Base-by-base conservation (phyloP, 768 basidiomycete species). In the Serpula lacrymans region DNA sequence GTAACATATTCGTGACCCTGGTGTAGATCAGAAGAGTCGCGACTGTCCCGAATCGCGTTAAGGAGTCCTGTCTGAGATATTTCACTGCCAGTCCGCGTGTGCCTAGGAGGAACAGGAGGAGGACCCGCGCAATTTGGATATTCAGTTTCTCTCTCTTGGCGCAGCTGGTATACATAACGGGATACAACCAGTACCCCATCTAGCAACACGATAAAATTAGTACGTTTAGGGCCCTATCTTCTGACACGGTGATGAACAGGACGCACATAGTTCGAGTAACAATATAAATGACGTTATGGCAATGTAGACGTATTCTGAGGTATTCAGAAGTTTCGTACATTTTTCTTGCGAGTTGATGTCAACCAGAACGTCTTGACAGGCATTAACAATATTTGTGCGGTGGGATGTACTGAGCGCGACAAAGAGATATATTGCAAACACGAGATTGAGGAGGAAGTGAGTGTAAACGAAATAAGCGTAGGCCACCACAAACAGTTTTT, bases 221-320 rank as follows among this genome's bases (percentile, higher is more conserved):
- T 37, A n/a, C 13, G 43, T 28, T 43, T 33, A 40, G n/a, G n/a
- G n/a, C n/a, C n/a, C n/a, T n/a, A n/a, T n/a, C n/a, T n/a, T n/a
- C 29, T 8, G 24, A 45, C 12, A 28, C 31, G 28, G 26, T 32
- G 12, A 34, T 26, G 14, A 26, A 37, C 5, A 30, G 17, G 10
- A 68, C 82, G 50, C 51, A 83, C 82, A 84, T 14, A 80, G 43
- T 52, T 83, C 80, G 29, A 75, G 52, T 18, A 75, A 34, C 27
- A 84, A 53, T 16, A 83, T 58, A 21, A 64, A 29, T 3, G 58
- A 50, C 1, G 74, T 70, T 25, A 78, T 54, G 20, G 54, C 70
- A 37, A 71, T 62, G 48, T 75, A 77, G 9, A 79, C 59, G 26
- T 68, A 69, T 28, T 64, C 65, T 1, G 74, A 62, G 34, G 75